Base-by-base conservation (phyloP, 768 basidiomycete species). In the Serendipita sp. region DNA sequence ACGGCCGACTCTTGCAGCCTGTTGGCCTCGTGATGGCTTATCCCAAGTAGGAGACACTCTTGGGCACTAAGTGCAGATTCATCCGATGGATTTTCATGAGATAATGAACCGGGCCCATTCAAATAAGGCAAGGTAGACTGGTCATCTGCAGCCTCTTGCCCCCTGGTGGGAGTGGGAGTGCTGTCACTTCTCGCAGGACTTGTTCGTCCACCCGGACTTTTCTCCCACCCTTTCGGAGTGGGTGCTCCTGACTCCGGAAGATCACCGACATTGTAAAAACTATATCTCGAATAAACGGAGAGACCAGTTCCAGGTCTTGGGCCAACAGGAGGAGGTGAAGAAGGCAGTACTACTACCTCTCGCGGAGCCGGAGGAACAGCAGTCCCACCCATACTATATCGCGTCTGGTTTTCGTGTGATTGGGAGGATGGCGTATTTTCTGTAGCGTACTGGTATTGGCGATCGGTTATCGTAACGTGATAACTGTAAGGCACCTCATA, bases 1-100 rank as follows among this genome's bases (percentile, higher is more conserved):
- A 72, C 70, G 0, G 88, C 89, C 10, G 86, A 85, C 69, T 88
- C 86, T 51, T 72, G 71, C 3, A 92, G 76, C 47, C 82, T 78
- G 71, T 89, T 85, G 35, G 83, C 81, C 73, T 90, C 86, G 69
- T 92, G 89, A 70, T 83, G 82, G 68, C 80, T 78, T 67, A 92
- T 92, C 3, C 89, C 89, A 8, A 88, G 77, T 67, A 86, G 84
- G 46, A 92, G 78, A 67, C 78, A 88, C 41, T 88, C 83, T 65
- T 86, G 81, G 2, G 89, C 78, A 8, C 64, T 67, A n/a, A 30
- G n/a, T 10, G 66, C 35, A 11, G 56, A n/a, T 37, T 32, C 37
- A 11, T 32, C 16, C 8, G 48, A 32, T 18, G 48, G 48, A 24
- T 38, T n/a, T n/a, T 24, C 35, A 35, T 32, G 18, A 35, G 56